Percentiles rank a stretch among this genome's conserved stretches.
phyloP scores from a whole-genome alignment of 139 green algal genomes.

The Chlorella vulgaris region DNA sequence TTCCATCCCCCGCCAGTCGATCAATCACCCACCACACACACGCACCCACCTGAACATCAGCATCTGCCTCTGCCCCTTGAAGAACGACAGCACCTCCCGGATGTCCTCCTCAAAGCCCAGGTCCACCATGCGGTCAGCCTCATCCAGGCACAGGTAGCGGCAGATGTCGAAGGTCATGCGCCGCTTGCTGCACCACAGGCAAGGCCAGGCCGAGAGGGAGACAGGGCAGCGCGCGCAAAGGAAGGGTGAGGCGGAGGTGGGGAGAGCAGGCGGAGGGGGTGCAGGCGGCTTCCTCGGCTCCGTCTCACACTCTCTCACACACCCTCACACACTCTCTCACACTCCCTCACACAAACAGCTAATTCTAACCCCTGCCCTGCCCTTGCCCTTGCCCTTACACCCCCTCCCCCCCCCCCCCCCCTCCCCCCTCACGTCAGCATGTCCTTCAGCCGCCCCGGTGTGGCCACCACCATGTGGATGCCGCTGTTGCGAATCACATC shows the following conservation, averaged over 20 bases:
- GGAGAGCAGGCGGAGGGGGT: too few relatives aligned
- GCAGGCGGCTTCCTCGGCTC: too few relatives aligned
- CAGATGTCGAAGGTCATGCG: slow-evolving; percentile 92
- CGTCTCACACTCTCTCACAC: too few relatives aligned
- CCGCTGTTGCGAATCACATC: slow-evolving; percentile 58
- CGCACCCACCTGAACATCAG: slow-evolving; percentile 87
- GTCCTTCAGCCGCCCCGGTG: slow-evolving; percentile 95
- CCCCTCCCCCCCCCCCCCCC: neutral
- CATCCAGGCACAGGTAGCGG: slow-evolving; percentile 95
- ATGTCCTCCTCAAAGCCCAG: slow-evolving; percentile 97
- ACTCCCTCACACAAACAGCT: too few relatives aligned
- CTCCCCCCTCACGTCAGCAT: slow-evolving; percentile 65
- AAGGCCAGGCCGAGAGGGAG: too few relatives aligned
- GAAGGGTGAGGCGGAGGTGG: neutral
- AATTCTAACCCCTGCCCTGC: neutral
- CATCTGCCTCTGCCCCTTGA: slow-evolving; percentile 93
- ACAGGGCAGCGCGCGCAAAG: neutral
- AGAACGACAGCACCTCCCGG: slow-evolving; percentile 69
- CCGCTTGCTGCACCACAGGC: slow-evolving; percentile 60
- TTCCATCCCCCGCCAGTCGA: neutral
- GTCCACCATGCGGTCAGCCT: slow-evolving; percentile 99
- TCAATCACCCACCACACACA: neutral
- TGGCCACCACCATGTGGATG: slow-evolving; percentile 93
- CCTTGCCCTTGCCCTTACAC: neutral
- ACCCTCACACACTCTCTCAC: too few relatives aligned